A percentile compares a stretch with the other conserved stretches of the same genome.
Conservation (phyloP, 306 rosid species). For the Parietaria judaica region DNA sequence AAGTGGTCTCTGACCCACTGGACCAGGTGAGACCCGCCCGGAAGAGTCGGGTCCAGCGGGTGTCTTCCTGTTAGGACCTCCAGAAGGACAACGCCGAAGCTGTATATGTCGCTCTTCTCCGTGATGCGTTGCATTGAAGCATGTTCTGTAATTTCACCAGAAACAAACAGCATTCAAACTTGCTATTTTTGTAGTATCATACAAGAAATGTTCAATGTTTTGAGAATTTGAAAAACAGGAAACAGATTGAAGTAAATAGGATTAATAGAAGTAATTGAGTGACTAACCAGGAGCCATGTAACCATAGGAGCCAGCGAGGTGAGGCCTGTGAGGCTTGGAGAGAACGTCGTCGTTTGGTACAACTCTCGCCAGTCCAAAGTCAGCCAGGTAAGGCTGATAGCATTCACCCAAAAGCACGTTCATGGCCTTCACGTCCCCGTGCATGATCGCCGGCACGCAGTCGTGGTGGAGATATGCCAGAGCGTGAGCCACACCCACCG, state of each 20-base stretch:
- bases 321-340: conserved; percentile 40
- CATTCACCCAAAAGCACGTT: conserved; percentile 63
- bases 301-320: conserved; percentile 67
- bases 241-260: not conserved
- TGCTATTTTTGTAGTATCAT: too few species aligned
- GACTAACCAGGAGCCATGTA: conserved; percentile 88
- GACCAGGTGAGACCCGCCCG: conserved; percentile 54
- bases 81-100: conserved; percentile 73
- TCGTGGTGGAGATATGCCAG: conserved; percentile 81
- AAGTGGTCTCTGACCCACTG: conserved; percentile 76
- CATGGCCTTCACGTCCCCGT: conserved; percentile 87
- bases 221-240: not conserved
- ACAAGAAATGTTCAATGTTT: too few species aligned
- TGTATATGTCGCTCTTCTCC: conserved; percentile 79
- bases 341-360: conserved; percentile 17
- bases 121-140: conserved; percentile 49
- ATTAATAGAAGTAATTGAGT: not conserved
- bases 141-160: conserved; percentile 45
- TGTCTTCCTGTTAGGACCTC: conserved; percentile 87
- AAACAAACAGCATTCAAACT: not conserved
- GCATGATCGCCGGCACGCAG: conserved; percentile 69
- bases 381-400: conserved; percentile 62
- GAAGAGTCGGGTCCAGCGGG: conserved; percentile 84
- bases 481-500: conserved; percentile 70
- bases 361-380: conserved; percentile 56